Percentiles rank a stretch among this genome's conserved stretches.
phyloP scores from a whole-genome alignment of 306 rosid genomes.

The Vicia villosa region DNA sequence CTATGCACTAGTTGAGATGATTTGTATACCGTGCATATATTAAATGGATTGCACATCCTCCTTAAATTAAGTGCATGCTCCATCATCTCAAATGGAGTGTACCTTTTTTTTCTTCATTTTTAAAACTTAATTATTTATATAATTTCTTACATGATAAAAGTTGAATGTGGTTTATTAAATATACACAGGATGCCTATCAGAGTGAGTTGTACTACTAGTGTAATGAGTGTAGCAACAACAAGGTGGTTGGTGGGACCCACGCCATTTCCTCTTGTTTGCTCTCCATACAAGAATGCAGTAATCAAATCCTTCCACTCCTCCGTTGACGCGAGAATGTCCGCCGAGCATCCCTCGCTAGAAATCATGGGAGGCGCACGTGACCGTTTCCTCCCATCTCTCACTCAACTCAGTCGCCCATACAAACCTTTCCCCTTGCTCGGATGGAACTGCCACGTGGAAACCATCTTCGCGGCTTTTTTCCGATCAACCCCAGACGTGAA shows the following conservation, averaged over 20 bases:
- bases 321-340: constrained; percentile 40
- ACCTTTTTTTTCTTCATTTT: too few relatives aligned
- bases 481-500: constrained; percentile 61
- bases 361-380: constrained; percentile 61
- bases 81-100: too few relatives aligned
- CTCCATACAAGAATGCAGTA: background rate
- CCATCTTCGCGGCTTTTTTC: constrained; percentile 78
- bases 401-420: constrained; percentile 52
- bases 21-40: too few relatives aligned
- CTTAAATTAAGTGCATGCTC: too few relatives aligned
- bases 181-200: too few relatives aligned
- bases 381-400: constrained; percentile 55
- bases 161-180: too few relatives aligned
- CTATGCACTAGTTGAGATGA: too few relatives aligned
- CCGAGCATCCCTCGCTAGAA: constrained; percentile 61
- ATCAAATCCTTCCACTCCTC: constrained; percentile 34
- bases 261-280: background rate
- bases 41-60: too few relatives aligned
- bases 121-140: too few relatives aligned
- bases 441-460: constrained; percentile 76
- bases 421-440: constrained; percentile 56
- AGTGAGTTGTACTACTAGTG: too few relatives aligned
- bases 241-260: constrained; percentile 26
- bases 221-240: constrained; percentile 13
- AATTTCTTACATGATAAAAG: too few relatives aligned